phyloP scores from a whole-genome alignment of 306 rosid species.

The Lotus japonicus region DNA sequence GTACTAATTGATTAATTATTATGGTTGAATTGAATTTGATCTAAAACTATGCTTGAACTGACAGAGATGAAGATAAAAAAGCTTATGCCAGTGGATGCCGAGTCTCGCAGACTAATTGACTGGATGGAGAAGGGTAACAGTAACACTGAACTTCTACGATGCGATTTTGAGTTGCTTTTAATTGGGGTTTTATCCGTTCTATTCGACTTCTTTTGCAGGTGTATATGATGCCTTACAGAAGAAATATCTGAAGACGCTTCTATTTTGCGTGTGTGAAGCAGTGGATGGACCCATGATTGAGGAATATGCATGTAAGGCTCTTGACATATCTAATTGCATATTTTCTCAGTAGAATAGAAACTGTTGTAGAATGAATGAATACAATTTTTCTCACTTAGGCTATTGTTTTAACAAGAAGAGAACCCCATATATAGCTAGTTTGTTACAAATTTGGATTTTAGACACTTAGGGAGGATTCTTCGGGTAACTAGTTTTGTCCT shows the following conservation, averaged over 20 bases:
- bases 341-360: conserved; percentile 3
- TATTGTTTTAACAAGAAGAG: neutral
- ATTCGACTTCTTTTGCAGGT: conserved; percentile 39
- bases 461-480: conserved; percentile 9
- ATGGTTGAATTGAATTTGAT: too few species aligned
- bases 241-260: conserved; percentile 80
- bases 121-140: conserved; percentile 91
- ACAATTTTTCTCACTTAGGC: neutral
- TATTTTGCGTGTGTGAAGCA: conserved; percentile 76
- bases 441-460: neutral
- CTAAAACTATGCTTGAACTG: conserved; percentile 13
- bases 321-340: neutral
- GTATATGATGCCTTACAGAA: conserved; percentile 84
- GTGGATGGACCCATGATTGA: conserved; percentile 93
- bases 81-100: conserved; percentile 89
- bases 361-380: neutral
- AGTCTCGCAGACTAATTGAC: conserved; percentile 88
- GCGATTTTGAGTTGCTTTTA: neutral
- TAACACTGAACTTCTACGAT: conserved; percentile 1
- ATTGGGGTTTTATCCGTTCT: neutral
- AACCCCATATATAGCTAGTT: too few species aligned
- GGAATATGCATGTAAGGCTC: conserved; percentile 84
- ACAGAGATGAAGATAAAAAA: conserved; percentile 95
- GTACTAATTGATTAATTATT: too few species aligned
- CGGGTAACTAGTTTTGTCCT: conserved; percentile 1